These are phyloP conservation scores for Corchorus capsularis DNA, from an alignment of 345 rosid genomes.

Conservation along the genomic window DNA sequence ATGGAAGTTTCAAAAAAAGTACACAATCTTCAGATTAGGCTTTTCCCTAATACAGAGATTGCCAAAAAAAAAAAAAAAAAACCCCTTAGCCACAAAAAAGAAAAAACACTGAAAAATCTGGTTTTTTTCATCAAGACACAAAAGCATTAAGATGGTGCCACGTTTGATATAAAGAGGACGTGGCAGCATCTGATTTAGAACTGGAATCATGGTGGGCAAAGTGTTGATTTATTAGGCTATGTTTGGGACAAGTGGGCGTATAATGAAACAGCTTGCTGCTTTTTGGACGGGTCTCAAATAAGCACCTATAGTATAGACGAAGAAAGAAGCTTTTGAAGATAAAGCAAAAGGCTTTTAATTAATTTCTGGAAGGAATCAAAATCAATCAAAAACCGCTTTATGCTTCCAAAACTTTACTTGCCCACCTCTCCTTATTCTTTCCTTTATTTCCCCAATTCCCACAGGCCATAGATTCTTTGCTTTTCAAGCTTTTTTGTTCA, in stretches of 20 bases:
- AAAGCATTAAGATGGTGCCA: background rate
- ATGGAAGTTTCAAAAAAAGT: background rate
- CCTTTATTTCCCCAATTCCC: conserved; percentile 20
- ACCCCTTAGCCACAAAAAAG: background rate
- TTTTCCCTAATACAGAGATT: background rate
- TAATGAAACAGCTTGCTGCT: background rate
- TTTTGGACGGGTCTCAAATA: background rate
- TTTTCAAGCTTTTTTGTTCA: conserved; percentile 2
- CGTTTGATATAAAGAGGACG: background rate
- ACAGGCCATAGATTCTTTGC: conserved; percentile 24
- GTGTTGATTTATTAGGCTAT: background rate
- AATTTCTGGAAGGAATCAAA: background rate
- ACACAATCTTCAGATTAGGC: background rate
- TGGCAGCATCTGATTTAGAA: background rate
- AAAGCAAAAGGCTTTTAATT: conserved; percentile 10
- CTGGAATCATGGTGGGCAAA: background rate
- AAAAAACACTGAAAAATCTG: no score
- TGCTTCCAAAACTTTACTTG: conserved; percentile 25
- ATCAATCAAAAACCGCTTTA: conserved; percentile 15
- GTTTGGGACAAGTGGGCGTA: conserved; percentile 5
- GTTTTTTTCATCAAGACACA: no score
- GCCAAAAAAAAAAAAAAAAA: no score
- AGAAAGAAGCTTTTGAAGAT: conserved; percentile 3
- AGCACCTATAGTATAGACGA: background rate
- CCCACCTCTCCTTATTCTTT: conserved; percentile 24